Percentiles rank a stretch among this genome's conserved stretches.
Conservation (phyloP, 1,284 basidiomycete genomes). For the Lentinula novae-zelandiae region DNA sequence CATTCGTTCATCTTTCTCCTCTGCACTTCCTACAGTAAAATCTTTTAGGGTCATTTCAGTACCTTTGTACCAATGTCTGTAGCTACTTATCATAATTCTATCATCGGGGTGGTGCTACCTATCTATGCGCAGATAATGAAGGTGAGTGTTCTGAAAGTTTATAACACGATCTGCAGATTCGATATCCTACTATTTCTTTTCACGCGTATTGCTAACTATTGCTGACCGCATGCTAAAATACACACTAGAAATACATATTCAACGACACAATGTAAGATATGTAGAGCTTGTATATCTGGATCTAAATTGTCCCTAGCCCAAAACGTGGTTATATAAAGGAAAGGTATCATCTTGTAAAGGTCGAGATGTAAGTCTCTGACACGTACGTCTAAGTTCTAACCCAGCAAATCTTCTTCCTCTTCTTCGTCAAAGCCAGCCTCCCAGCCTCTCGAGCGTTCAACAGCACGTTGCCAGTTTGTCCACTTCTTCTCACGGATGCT, state of each 20-base stretch:
- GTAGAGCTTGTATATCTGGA: background rate
- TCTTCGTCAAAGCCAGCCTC: conserved; percentile 45
- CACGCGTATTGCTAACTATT: background rate
- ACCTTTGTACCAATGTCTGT: background rate
- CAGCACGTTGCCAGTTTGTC: conserved; percentile 81
- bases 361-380: background rate
- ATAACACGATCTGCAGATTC: background rate
- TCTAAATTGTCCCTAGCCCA: background rate
- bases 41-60: conserved; percentile 5
- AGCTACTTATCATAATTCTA: background rate
- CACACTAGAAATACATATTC: background rate
- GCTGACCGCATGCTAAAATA: background rate
- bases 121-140: background rate
- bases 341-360: background rate
- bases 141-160: background rate
- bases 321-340: background rate
- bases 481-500: conserved; percentile 60
- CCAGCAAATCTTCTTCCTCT: background rate
- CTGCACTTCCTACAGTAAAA: background rate
- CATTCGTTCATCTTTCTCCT: background rate
- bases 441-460: conserved; percentile 81
- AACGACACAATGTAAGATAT: background rate
- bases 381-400: background rate
- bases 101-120: no score
- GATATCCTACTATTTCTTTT: background rate